Base-by-base conservation (phyloP, 2,329 filamentous ascomycete genomes). In the Alternaria sp. region DNA sequence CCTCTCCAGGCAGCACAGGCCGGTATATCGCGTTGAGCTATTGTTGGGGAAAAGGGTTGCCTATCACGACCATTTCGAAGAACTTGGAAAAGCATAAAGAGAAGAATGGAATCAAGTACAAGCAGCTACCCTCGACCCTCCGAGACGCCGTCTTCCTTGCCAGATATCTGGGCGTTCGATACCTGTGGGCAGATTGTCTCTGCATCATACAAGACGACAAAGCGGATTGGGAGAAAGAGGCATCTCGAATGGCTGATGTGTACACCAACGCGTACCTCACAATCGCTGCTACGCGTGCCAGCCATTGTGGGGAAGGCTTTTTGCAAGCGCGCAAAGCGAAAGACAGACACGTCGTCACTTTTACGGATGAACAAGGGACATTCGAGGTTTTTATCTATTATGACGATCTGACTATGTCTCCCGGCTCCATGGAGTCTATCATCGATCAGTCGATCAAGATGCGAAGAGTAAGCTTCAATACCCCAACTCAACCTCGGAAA, bases 121-220 rank as follows among this genome's bases (percentile, higher is more conserved):
- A 10, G 3, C 19, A 53, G 4, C 51, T 53, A 2, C 51, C 51
- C 8, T 10, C 4, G 10, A 53, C 51, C 19, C n/a, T 54, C 1
- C 36, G 10, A 6, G 51, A 54, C 23, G 51, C 51, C 15, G 23
- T 54, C 17, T 43, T 40, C 5, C 13, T 43, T 5, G 3, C 30
- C 0, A 30, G 51, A 17, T 30, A 30, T 13, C 32, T 40, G 6
- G 30, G 30, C 1, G 11, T 40, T 3, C n/a, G 21, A 1, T 70
- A 72, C 57, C 32, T 71, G 0, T 72, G 68, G 69, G 67, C 70
- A 10, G 69, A 71, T 25, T 55, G 64, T 3, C 13, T 72, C 3
- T 71, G 68, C 28, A 68, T 72, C 21, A 25, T 72, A 11, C 68
- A 67, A 58, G 59, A 59, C 11, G 49, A 61, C 21, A 12, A 13